phyloP scores from a whole-genome alignment of 1,284 basidiomycete genomes.

The Cryptococcus sp. region DNA sequence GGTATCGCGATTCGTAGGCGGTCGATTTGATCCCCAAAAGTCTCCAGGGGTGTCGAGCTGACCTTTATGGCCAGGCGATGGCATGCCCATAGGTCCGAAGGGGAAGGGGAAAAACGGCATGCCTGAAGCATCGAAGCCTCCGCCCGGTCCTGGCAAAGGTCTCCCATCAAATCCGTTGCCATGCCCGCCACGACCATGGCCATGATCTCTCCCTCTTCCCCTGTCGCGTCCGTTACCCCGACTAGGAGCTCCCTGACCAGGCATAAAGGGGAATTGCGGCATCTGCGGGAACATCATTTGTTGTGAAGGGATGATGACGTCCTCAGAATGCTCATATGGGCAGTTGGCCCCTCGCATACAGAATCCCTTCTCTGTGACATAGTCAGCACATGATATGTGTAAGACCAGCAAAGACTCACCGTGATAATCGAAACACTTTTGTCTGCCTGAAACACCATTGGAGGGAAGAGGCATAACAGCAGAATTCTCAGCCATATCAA shows the following conservation, averaged over 20 bases:
- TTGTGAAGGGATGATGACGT: constrained; percentile 53
- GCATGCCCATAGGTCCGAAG: constrained; percentile 17
- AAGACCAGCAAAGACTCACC: constrained; percentile 62
- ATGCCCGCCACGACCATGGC: constrained; percentile 40
- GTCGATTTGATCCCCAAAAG: constrained; percentile 37
- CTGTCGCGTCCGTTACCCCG: constrained; percentile 59
- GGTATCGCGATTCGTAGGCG: constrained; percentile 61
- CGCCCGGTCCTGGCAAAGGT: constrained; percentile 1
- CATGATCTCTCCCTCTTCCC: constrained; percentile 49
- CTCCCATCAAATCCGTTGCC: background rate
- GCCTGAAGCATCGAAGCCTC: constrained; percentile 4
- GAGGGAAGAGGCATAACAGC: constrained; percentile 5
- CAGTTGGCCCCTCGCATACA: constrained; percentile 88
- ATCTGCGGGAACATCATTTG: constrained; percentile 52
- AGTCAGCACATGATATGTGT: constrained; percentile 2
- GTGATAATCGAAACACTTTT: constrained; percentile 78
- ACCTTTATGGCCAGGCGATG: constrained; percentile 8
- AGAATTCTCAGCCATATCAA: constrained; percentile 25
- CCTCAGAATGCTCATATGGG: constrained; percentile 85
- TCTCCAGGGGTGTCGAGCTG: constrained; percentile 12
- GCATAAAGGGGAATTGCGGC: constrained; percentile 38
- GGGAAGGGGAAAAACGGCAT: constrained; percentile 26
- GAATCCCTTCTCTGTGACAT: constrained; percentile 72
- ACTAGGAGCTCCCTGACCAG: constrained; percentile 16
- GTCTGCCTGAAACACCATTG: constrained; percentile 13